These are phyloP conservation scores for Quercus glauca DNA, from an alignment of 306 rosid genomes.

Conservation along the genomic window DNA sequence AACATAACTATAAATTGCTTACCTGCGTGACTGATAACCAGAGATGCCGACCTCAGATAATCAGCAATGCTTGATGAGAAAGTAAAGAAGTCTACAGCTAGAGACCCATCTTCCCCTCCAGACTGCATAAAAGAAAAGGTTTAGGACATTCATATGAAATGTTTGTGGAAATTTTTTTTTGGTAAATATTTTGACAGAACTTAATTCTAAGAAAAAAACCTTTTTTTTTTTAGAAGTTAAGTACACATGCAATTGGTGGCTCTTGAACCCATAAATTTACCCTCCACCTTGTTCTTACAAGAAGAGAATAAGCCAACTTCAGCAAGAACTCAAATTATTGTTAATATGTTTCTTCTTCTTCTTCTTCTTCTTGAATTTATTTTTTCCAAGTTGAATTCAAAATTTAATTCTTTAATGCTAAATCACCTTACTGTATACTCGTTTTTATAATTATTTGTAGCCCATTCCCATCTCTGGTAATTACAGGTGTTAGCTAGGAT, in stretches of 20 bases:
- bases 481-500: neutral
- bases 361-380: neutral
- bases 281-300: no score
- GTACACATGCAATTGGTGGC: no score
- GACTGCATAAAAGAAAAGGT: constrained; percentile 35
- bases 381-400: neutral
- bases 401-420: neutral
- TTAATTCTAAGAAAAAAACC: neutral
- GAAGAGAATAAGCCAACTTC: neutral
- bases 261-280: no score
- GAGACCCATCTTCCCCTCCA: constrained; percentile 52
- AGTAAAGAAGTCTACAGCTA: constrained; percentile 69
- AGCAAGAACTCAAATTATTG: neutral
- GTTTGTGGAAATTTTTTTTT: neutral
- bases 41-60: constrained; percentile 78
- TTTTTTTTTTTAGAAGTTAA: no score
- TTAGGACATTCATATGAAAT: neutral
- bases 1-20: neutral
- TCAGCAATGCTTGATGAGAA: constrained; percentile 91
- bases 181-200: neutral
- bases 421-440: neutral
- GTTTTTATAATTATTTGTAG: neutral
- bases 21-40: constrained; percentile 89
- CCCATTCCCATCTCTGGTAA: neutral
- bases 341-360: neutral